These are phyloP conservation scores for Lactarius hengduanensis DNA, from an alignment of 768 basidiomycete species.

Conservation along the genomic window DNA sequence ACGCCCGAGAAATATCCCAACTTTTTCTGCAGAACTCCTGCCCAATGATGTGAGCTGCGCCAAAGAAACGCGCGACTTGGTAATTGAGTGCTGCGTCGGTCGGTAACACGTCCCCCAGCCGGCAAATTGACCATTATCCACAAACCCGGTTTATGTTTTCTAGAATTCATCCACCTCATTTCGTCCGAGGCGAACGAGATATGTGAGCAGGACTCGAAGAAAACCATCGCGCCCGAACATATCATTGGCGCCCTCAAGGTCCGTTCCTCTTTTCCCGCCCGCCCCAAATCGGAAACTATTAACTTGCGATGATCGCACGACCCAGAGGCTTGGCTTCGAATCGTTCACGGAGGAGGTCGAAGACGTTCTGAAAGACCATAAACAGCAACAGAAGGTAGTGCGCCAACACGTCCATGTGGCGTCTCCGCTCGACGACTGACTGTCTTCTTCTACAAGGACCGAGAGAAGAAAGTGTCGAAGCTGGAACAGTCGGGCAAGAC, in stretches of 20 bases:
- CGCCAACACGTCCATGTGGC: slow-evolving; percentile 12
- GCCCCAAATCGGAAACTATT: neutral
- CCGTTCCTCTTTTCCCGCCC: slow-evolving; percentile 30
- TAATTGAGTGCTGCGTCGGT: slow-evolving; percentile 99
- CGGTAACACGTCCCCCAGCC: slow-evolving; percentile 38
- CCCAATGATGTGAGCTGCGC: slow-evolving; percentile 85
- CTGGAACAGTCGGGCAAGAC: slow-evolving; percentile 86
- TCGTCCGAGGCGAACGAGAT: slow-evolving; percentile 98
- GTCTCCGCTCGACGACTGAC: slow-evolving; percentile 1
- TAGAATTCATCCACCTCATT: slow-evolving; percentile 98
- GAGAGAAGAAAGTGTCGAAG: slow-evolving; percentile 91
- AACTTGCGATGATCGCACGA: slow-evolving; percentile 1
- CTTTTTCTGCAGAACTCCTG: slow-evolving; percentile 64
- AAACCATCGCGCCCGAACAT: slow-evolving; percentile 98
- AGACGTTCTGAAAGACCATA: slow-evolving; percentile 93
- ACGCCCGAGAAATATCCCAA: too few species aligned
- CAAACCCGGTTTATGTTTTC: neutral
- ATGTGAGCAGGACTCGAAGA: slow-evolving; percentile 97
- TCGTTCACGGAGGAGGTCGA: slow-evolving; percentile 87
- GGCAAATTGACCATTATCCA: neutral
- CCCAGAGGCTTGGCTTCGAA: slow-evolving; percentile 88
- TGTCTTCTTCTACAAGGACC: slow-evolving; percentile 51
- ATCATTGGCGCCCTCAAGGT: slow-evolving; percentile 91
- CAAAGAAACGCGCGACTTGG: slow-evolving; percentile 95
- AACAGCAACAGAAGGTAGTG: slow-evolving; percentile 88